Percentiles rank a stretch among this genome's conserved stretches.
phyloP scores from a whole-genome alignment of 768 basidiomycete species.

The Boletus sp. region DNA sequence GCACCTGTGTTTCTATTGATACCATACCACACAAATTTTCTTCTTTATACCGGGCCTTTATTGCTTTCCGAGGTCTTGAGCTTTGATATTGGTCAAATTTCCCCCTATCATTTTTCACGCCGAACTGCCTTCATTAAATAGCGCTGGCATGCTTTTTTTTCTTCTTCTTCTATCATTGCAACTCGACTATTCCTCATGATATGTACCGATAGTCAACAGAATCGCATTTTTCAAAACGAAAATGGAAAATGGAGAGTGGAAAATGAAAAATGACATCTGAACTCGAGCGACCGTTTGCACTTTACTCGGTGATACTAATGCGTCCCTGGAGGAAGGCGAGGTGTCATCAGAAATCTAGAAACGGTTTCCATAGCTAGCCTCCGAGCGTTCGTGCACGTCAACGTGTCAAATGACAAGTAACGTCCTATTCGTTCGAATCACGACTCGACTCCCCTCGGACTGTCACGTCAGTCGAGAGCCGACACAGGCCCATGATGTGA shows the following conservation, averaged over 20 bases:
- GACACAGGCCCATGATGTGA: too few species aligned
- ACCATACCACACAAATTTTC: constrained; percentile 1
- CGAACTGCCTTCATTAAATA: constrained; percentile 10
- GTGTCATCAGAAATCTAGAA: too few species aligned
- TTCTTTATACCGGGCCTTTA: not conserved
- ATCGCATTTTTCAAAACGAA: not conserved
- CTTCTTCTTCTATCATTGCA: too few species aligned
- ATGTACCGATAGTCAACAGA: constrained; percentile 4
- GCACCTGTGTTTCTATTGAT: not conserved
- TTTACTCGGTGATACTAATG: not conserved
- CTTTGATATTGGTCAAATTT: not conserved
- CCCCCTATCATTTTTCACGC: not conserved
- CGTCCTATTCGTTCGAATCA: too few species aligned
- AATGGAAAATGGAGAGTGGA: too few species aligned
- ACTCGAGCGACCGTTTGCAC: not conserved
- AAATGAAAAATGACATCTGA: too few species aligned
- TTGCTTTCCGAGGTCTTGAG: not conserved
- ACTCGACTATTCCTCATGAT: not conserved
- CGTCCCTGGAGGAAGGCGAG: too few species aligned
- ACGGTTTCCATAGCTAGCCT: too few species aligned
- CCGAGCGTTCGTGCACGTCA: too few species aligned
- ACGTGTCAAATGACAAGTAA: too few species aligned
- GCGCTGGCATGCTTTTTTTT: constrained; percentile 5
- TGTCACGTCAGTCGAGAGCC: too few species aligned
- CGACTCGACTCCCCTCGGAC: too few species aligned